These are phyloP conservation scores for Russula sp. DNA, from an alignment of 768 basidiomycete genomes.

Conservation along the genomic window DNA sequence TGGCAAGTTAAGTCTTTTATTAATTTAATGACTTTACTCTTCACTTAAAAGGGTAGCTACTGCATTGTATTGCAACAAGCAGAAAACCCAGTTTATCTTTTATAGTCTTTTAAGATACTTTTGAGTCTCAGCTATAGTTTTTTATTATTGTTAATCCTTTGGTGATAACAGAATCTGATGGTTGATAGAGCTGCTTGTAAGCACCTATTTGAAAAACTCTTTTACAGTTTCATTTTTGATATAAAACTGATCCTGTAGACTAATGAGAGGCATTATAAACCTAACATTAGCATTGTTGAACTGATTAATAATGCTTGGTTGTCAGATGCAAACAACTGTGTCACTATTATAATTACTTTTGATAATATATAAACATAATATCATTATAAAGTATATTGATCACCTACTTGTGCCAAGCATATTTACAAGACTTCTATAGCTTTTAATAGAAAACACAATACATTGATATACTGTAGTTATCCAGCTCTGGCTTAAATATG, in stretches of 20 bases:
- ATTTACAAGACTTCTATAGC: slow-evolving; percentile 46
- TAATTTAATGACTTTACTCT: no score
- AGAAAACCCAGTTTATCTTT: no score
- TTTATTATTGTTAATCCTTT: no score
- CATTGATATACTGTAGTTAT: slow-evolving; percentile 44
- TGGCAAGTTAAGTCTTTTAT: no score
- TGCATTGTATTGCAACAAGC: no score
- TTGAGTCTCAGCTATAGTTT: no score
- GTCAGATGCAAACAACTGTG: slow-evolving; percentile 49
- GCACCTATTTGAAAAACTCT: slow-evolving; percentile 26
- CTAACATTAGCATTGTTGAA: slow-evolving; percentile 47
- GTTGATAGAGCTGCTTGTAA: slow-evolving; percentile 20
- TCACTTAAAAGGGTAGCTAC: no score
- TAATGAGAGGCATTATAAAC: no score
- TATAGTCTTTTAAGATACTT: no score
- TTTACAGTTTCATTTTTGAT: no score
- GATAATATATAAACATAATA: neutral
- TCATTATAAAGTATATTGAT: neutral
- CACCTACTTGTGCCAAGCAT: slow-evolving; percentile 52
- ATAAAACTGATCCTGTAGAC: no score
- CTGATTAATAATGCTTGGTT: slow-evolving; percentile 42
- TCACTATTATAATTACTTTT: slow-evolving; percentile 69
- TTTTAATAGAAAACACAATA: slow-evolving; percentile 36
- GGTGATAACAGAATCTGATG: slow-evolving; percentile 30
- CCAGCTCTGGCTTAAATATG: slow-evolving; percentile 44